These are phyloP conservation scores for Pilasporangium apinafurcum DNA, from an alignment of 352 stramenopile species.

Conservation along the genomic window DNA sequence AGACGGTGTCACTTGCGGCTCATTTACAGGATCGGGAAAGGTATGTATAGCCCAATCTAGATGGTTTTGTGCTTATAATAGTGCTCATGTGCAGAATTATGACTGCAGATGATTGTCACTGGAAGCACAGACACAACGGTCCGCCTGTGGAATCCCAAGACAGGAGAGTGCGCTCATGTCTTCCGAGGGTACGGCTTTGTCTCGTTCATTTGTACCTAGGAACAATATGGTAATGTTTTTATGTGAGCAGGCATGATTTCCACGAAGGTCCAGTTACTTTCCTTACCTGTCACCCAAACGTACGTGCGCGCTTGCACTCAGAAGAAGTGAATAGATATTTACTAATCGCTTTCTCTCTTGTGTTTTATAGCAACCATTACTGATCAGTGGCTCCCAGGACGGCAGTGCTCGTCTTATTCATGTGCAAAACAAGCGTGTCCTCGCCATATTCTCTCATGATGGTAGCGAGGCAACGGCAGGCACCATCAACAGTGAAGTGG, in stretches of 20 bases:
- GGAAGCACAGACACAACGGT: constrained; percentile 93
- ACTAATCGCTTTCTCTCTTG: neutral
- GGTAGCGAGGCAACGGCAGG: constrained; percentile 35
- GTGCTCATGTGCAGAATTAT: neutral
- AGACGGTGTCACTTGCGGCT: constrained; percentile 90
- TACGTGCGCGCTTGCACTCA: constrained; percentile 21
- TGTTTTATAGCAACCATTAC: constrained; percentile 77
- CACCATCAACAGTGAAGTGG: constrained; percentile 40
- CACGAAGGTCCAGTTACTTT: constrained; percentile 89
- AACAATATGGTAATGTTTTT: constrained; percentile 3
- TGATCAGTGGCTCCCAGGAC: constrained; percentile 92
- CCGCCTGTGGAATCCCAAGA: constrained; percentile 95
- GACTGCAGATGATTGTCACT: constrained; percentile 85
- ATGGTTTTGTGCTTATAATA: neutral
- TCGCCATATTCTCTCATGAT: constrained; percentile 85
- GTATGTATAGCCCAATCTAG: constrained; percentile 13
- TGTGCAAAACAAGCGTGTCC: constrained; percentile 90
- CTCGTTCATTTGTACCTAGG: neutral
- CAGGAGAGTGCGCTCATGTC: constrained; percentile 88
- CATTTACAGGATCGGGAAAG: constrained; percentile 94
- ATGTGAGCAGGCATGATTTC: constrained; percentile 55
- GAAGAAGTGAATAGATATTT: too few relatives aligned
- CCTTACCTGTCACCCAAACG: constrained; percentile 82
- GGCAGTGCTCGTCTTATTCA: constrained; percentile 91
- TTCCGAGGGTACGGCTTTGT: constrained; percentile 61